Evolutionary conservation across 148 eudicot species (phyloP), one percentile per base, ranked within the genome.

Genomic region (Heliamphora exappendiculata): DNA sequence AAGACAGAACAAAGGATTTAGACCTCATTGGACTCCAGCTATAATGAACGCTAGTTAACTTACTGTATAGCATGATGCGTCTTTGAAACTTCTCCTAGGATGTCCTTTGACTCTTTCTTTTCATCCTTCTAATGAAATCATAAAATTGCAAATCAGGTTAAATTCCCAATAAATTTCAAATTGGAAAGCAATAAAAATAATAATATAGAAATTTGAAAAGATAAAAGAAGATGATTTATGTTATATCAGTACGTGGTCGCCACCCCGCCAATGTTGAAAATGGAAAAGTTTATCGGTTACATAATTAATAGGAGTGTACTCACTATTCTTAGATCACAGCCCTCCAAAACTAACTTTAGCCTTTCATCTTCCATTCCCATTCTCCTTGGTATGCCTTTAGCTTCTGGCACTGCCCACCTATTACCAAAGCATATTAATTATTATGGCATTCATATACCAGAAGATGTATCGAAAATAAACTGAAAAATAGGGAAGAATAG

Each of bases 351-450:
- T 69, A 91, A 73, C 67, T 85, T 87, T 51, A 85, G 86, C 75
- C 87, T 86, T 42, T 82, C 89, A 20, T 83, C 86, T 81, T 86
- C 90, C 50, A 82, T 76, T 39, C 82, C 83, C 19, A 84, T 81
- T 76, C 89, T 77, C 79, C 86, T 83, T 36, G 92, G 74, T 75
- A 87, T 68, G 70, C 79, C 88, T 77, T 87, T 87, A 49, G 89
- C 92, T 85, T 91, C 98, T 62, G 96, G 96, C 55, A 83, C 86
- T 22, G 84, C 42, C 90, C 91, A 91, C 76, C 96, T 93, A 74
- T 42, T 19, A 75, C 47, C 31, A 76, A 60, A 76, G 73, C 39
- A 17, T 16, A 28, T 58, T 8, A 1, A 37, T 71, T 60, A 72
- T 29, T 64, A 63, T 39, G 58, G 45, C 44, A 64, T 49, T 22